Conservation (phyloP, 2,329 filamentous ascomycete species). For the Trichophyton verrucosum region DNA sequence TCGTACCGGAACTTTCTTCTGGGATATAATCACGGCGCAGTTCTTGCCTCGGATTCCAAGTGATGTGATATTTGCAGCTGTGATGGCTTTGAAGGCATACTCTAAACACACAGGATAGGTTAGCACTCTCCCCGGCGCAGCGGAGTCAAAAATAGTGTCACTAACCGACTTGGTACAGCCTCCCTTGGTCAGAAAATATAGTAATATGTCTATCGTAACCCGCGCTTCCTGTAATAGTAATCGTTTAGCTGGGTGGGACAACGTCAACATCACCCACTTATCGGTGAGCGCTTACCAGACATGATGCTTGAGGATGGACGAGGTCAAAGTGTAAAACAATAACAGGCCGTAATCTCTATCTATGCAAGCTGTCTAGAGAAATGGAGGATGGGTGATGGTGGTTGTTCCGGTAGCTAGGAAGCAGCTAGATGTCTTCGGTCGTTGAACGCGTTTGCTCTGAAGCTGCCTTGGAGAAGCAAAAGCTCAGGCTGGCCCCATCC, state of each 20-base stretch:
- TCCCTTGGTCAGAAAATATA: constrained; percentile 97
- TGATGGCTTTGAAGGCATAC: constrained; percentile 99
- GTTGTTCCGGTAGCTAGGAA: background rate
- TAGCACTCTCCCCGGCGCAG: background rate
- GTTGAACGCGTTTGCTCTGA: background rate
- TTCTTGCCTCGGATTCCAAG: constrained; percentile 92
- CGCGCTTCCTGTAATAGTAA: constrained; percentile 51
- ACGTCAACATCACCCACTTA: background rate
- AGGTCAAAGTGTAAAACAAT: constrained; percentile 4
- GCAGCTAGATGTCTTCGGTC: background rate
- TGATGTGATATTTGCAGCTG: constrained; percentile 96
- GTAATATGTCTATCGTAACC: constrained; percentile 98
- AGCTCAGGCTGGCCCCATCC: background rate
- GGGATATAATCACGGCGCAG: constrained; percentile 91
- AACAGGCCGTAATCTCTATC: constrained; percentile 4
- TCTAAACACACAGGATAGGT: constrained; percentile 46
- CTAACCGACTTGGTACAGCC: constrained; percentile 98
- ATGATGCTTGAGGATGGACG: constrained; percentile 23
- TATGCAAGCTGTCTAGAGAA: background rate
- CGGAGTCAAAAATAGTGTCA: constrained; percentile 18
- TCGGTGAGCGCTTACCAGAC: constrained; percentile 29
- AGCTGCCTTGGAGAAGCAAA: constrained; percentile 2
- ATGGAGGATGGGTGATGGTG: background rate
- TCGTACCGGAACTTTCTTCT: constrained; percentile 95
- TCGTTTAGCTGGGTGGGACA: constrained; percentile 17